Evolutionary conservation across 495 filamentous ascomycete genomes (phyloP).

Genomic region (Hypomontagnella monticulosa): DNA sequence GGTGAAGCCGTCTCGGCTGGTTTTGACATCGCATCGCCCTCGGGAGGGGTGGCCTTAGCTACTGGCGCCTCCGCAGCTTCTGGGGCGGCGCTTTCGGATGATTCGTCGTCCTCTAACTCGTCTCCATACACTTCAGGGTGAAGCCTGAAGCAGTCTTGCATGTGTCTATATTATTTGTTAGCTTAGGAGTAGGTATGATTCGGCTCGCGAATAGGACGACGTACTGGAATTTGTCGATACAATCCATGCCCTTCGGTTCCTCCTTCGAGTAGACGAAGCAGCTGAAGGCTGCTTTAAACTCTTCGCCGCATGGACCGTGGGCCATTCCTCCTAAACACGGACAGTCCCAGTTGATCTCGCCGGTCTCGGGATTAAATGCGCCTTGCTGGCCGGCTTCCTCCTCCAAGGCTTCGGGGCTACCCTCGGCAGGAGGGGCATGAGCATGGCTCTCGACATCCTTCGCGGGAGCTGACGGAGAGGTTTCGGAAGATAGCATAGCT

Average conservation of each 20-base stretch:
- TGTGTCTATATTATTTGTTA: conserved; percentile 66
- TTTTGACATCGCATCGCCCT: background rate
- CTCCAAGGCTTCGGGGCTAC: conserved; percentile 68
- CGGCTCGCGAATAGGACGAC: conserved; percentile 40
- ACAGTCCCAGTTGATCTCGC: conserved; percentile 99
- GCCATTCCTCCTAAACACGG: conserved; percentile 98
- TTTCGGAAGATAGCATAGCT: conserved; percentile 31
- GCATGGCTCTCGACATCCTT: conserved; percentile 32
- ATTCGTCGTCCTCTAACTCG: conserved; percentile 89
- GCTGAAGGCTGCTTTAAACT: conserved; percentile 94
- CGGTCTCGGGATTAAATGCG: conserved; percentile 97
- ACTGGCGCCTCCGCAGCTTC: conserved; percentile 40
- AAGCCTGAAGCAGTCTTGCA: conserved; percentile 96
- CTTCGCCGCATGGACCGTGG: conserved; percentile 91
- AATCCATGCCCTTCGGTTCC: conserved; percentile 98
- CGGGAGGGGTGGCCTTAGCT: conserved; percentile 11
- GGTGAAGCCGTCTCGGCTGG: conserved; percentile 3
- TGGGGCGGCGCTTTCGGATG: conserved; percentile 32
- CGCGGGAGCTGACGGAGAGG: conserved; percentile 33
- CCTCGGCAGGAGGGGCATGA: conserved; percentile 33
- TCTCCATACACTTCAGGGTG: conserved; percentile 91
- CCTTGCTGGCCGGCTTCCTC: conserved; percentile 85
- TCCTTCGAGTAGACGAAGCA: conserved; percentile 95
- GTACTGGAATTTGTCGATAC: conserved; percentile 97
- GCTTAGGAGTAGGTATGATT: background rate